Evolutionary conservation across 2,329 filamentous ascomycete species (phyloP), one percentile per base, ranked within the genome.

Genomic region (Emergomyces orientalis): DNA sequence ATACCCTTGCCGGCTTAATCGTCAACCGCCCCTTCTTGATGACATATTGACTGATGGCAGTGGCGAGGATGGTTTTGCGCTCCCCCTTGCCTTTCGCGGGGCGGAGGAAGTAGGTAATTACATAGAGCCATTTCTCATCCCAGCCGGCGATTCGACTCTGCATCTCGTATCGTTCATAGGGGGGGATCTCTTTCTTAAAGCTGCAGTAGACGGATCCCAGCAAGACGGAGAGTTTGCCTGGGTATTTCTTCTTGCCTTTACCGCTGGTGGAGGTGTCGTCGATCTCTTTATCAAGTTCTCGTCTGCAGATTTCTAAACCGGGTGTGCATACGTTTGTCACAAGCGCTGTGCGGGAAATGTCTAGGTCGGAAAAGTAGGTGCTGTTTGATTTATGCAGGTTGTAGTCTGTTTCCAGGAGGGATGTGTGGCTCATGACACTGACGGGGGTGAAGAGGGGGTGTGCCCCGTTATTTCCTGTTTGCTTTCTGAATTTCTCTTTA

Each of bases 301-400:
- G 76, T 70, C 80, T 77, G 49, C 86, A 75, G 34, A 77, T 73
- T 17, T 78, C 75, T 62, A 87, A 78, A 1, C 85, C 86, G 0
- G 82, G 81, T 25, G 81, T 82, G 61, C 88, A 78, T 2, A 92
- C 77, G 67, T 86, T 84, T 58, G 86, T 88, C 61, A 95, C 85
- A 9, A 94, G 84, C 67, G 95, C 89, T 0, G 89, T 89, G 63
- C 94, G 88, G 47, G 88, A 86, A 64, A 93, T 84, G 75, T 96
- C 91, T 67, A 95, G 85, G 75, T 96, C 91, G 67, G 86, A 80
- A 73, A 96, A 96, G 79, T 95, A 96, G 37, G 91, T 96, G 69
- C 84, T 86, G 78, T 91, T 90, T 65, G 86, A 87, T 74, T 92
- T 91, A 81, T 93, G 89, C 52, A 91, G 72, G 77, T 94, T 93